These are phyloP conservation scores for Silybum marianum DNA, from an alignment of 129 eudicot genomes.

Conservation along the genomic window DNA sequence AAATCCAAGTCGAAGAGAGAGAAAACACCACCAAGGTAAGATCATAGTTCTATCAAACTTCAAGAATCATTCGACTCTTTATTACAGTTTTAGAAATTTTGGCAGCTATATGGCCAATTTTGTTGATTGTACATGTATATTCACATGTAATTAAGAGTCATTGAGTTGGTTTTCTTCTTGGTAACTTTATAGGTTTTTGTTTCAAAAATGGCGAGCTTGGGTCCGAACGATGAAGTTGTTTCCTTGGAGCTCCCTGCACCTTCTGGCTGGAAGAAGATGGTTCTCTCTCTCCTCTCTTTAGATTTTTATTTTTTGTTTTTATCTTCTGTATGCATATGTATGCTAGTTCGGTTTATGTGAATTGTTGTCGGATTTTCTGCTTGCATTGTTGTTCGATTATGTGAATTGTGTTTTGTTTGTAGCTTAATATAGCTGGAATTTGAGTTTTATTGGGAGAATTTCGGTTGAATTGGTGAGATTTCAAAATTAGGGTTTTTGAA, in stretches of 20 bases:
- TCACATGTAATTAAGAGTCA: conserved; percentile 16
- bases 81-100: conserved; percentile 1
- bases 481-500: conserved; percentile 32
- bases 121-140: neutral
- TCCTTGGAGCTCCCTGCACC: conserved; percentile 87
- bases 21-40: conserved; percentile 28
- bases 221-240: conserved; percentile 51
- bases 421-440: conserved; percentile 7
- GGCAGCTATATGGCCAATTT: neutral
- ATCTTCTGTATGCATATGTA: neutral
- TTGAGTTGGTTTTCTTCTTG: conserved; percentile 13
- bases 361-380: conserved; percentile 3
- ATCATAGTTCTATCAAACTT: conserved; percentile 14
- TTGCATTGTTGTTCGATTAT: conserved; percentile 11
- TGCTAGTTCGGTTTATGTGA: conserved; percentile 11
- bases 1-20: conserved; percentile 41
- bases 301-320: neutral
- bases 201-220: conserved; percentile 58
- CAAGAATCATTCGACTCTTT: neutral
- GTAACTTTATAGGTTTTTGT: conserved; percentile 29
- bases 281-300: conserved; percentile 38
- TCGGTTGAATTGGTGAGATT: conserved; percentile 12
- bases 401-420: conserved; percentile 10
- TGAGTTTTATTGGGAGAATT: conserved; percentile 4
- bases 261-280: conserved; percentile 78